Evolutionary conservation across 169 alveolate species (phyloP).

Genomic region (Cryptosporidium muris): DNA sequence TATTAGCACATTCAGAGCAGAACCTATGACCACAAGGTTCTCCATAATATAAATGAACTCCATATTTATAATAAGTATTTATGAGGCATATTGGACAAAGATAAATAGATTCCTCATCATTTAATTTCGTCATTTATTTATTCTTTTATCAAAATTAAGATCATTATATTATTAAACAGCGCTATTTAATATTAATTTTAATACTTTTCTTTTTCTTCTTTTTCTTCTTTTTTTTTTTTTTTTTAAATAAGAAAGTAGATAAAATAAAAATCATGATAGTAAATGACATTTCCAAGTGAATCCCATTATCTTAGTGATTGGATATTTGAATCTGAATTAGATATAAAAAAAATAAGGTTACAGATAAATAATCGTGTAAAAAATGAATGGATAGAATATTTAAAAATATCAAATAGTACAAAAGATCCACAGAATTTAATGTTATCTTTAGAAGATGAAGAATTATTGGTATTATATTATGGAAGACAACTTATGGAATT

Average conservation of each 20-base stretch:
- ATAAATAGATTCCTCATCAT: not conserved
- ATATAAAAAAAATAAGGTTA: slow-evolving; percentile 3
- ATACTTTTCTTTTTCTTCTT: not conserved
- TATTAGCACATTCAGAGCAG: slow-evolving; percentile 55
- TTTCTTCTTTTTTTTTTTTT: not conserved
- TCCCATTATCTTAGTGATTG: slow-evolving; percentile 59
- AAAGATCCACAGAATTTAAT: slow-evolving; percentile 10
- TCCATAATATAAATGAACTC: slow-evolving; percentile 37
- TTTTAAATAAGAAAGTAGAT: not conserved
- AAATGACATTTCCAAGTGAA: slow-evolving; percentile 26
- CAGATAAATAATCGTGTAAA: slow-evolving; percentile 27
- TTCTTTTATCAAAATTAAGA: not conserved
- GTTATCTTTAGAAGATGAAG: slow-evolving; percentile 45
- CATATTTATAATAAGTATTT: slow-evolving; percentile 21
- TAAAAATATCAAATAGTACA: slow-evolving; percentile 2
- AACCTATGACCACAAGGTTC: slow-evolving; percentile 67
- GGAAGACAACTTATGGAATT: slow-evolving; percentile 54
- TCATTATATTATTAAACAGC: not conserved
- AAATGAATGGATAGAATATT: slow-evolving; percentile 25
- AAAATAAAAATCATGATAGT: not conserved
- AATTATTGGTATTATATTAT: slow-evolving; percentile 28
- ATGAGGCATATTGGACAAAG: slow-evolving; percentile 52
- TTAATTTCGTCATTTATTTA: not conserved
- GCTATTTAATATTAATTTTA: not conserved
- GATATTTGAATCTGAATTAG: slow-evolving; percentile 29